A percentile compares a stretch with the other conserved stretches of the same genome.
Evolutionary conservation across 257 asterid genomes (phyloP).

Genomic region (Salvia miltiorrhiza): DNA sequence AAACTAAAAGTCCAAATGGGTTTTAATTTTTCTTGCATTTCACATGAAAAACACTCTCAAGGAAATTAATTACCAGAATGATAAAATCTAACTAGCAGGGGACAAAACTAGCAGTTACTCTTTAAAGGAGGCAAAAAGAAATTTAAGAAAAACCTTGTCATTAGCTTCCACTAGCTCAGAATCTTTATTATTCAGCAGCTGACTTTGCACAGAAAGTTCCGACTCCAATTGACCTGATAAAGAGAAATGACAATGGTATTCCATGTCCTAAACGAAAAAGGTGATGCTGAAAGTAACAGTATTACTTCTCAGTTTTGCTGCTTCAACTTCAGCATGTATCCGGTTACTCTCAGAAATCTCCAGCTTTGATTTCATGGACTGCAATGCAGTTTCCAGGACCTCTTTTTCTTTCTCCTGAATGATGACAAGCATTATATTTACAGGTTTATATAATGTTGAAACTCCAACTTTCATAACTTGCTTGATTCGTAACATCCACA

Average conservation of each 20-base stretch:
- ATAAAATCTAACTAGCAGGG: constrained; percentile 5
- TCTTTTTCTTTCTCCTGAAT: constrained; percentile 81
- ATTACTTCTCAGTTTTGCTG: constrained; percentile 86
- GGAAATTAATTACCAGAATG: constrained; percentile 1
- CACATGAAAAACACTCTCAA: background rate
- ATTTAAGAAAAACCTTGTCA: constrained; percentile 52
- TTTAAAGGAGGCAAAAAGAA: background rate
- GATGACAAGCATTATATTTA: constrained; percentile 25
- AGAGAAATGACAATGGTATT: constrained; percentile 21
- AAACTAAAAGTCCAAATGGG: constrained; percentile 11
- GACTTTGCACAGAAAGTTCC: constrained; percentile 69
- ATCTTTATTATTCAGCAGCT: constrained; percentile 63
- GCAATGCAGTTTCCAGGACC: constrained; percentile 56
- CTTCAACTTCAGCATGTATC: constrained; percentile 87
- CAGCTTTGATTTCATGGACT: constrained; percentile 73
- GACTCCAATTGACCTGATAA: constrained; percentile 85
- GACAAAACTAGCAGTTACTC: constrained; percentile 9
- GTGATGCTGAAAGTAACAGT: constrained; percentile 4
- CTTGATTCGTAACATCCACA: constrained; percentile 7
- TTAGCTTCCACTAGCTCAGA: constrained; percentile 63
- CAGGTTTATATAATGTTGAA: constrained; percentile 8
- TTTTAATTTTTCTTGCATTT: constrained; percentile 4
- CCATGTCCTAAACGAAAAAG: constrained; percentile 12
- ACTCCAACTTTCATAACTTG: background rate
- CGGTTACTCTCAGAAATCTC: constrained; percentile 85